A percentile compares a stretch with the other conserved stretches of the same genome.
Conservation (phyloP, 1,284 basidiomycete species). For the Laetiporus sulphureus region DNA sequence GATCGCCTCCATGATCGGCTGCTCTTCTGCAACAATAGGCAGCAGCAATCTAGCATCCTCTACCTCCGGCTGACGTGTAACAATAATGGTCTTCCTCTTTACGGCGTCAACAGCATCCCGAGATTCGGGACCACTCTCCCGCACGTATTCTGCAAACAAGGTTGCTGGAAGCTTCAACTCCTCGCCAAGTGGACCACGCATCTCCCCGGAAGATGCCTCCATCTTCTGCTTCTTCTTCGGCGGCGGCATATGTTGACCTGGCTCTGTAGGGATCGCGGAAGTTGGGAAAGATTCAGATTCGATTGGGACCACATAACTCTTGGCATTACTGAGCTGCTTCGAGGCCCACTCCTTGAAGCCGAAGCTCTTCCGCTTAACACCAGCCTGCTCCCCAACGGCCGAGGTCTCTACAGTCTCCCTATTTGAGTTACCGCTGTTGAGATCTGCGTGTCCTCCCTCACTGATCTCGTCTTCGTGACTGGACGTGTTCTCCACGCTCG, state of each 20-base stretch:
- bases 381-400: conserved; percentile 2
- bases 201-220: conserved; percentile 27
- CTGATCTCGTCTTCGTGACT: neutral
- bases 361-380: conserved; percentile 31
- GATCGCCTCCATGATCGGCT: conserved; percentile 90
- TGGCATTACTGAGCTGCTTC: conserved; percentile 60
- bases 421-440: too few species aligned
- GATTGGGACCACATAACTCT: conserved; percentile 38
- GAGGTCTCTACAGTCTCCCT: conserved; percentile 1
- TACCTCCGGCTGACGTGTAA: conserved; percentile 70
- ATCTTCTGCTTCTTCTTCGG: conserved; percentile 39
- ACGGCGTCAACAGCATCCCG: conserved; percentile 13
- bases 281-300: conserved; percentile 12
- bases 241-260: conserved; percentile 18
- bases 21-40: conserved; percentile 92
- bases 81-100: conserved; percentile 42
- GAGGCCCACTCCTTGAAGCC: conserved; percentile 86
- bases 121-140: conserved; percentile 23
- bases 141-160: conserved; percentile 49
- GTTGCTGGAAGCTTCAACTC: conserved; percentile 58
- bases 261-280: conserved; percentile 6
- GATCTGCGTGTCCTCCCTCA: neutral
- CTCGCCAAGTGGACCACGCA: conserved; percentile 66
- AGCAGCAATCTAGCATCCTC: conserved; percentile 75
- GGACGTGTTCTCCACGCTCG: conserved; percentile 5